phyloP scores from a whole-genome alignment of 2,329 filamentous ascomycete species.

The Lachnellula hyalina region DNA sequence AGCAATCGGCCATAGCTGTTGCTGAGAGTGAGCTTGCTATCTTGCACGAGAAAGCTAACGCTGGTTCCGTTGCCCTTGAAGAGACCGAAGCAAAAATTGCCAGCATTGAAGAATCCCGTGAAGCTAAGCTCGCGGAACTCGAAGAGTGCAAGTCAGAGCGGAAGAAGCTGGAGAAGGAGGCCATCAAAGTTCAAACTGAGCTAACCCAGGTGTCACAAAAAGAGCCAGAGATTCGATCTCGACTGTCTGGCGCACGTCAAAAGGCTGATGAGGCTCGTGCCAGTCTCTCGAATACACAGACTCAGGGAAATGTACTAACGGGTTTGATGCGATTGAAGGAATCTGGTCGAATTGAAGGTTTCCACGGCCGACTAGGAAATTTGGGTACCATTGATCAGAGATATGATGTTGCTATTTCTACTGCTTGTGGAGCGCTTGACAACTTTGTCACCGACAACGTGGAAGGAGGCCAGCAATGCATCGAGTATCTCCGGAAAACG shows the following conservation, averaged over 20 bases:
- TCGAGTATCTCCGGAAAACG: slow-evolving; percentile 95
- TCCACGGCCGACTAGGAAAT: slow-evolving; percentile 91
- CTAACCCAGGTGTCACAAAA: slow-evolving; percentile 66
- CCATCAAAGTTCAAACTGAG: slow-evolving; percentile 64
- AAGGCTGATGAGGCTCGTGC: slow-evolving; percentile 95
- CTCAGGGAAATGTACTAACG: slow-evolving; percentile 84
- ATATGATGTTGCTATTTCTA: slow-evolving; percentile 98
- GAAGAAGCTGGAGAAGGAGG: slow-evolving; percentile 67
- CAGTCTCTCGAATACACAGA: slow-evolving; percentile 83
- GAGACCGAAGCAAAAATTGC: slow-evolving; percentile 78
- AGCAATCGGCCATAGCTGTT: slow-evolving; percentile 88
- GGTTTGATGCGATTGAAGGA: slow-evolving; percentile 93
- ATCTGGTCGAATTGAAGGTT: slow-evolving; percentile 93
- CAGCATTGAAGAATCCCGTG: slow-evolving; percentile 64
- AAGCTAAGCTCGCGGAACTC: slow-evolving; percentile 67
- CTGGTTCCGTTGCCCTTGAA: slow-evolving; percentile 76
- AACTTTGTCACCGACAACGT: slow-evolving; percentile 97
- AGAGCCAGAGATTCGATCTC: slow-evolving; percentile 76
- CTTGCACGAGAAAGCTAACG: slow-evolving; percentile 80
- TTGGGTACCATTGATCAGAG: slow-evolving; percentile 88
- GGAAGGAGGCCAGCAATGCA: slow-evolving; percentile 94
- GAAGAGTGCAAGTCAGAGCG: slow-evolving; percentile 71
- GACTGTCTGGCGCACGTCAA: slow-evolving; percentile 83
- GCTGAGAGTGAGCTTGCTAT: slow-evolving; percentile 94
- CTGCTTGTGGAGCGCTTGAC: slow-evolving; percentile 83